These are phyloP conservation scores for Starmera quercuum DNA, from an alignment of 805 yeast genomes.

Conservation along the genomic window DNA sequence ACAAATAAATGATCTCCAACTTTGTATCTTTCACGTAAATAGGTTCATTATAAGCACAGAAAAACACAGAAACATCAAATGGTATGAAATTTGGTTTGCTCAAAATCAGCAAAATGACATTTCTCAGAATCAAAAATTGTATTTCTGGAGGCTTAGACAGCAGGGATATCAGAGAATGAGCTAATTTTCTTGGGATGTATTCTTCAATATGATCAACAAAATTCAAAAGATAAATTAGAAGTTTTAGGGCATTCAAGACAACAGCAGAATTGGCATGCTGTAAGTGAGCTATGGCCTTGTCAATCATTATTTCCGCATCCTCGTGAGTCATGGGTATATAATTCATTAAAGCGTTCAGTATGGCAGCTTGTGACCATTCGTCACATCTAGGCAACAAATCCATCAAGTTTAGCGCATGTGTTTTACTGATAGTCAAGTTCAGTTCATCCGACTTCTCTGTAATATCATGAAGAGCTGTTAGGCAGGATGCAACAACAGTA, in stretches of 20 bases:
- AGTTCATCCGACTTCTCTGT: conserved; percentile 48
- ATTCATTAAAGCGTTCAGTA: conserved; percentile 56
- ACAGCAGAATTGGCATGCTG: conserved; percentile 80
- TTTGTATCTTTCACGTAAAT: conserved; percentile 86
- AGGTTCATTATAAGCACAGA: conserved; percentile 79
- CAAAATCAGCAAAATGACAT: conserved; percentile 66
- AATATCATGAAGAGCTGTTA: conserved; percentile 58
- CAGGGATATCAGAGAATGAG: conserved; percentile 60
- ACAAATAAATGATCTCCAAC: conserved; percentile 72
- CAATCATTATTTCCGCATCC: conserved; percentile 63
- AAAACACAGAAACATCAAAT: conserved; percentile 72
- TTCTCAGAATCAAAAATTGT: conserved; percentile 76
- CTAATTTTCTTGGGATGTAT: conserved; percentile 53
- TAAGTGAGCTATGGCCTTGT: conserved; percentile 56
- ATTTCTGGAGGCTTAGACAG: conserved; percentile 74
- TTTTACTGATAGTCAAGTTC: conserved; percentile 43
- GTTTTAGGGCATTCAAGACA: conserved; percentile 67
- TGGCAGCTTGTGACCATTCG: conserved; percentile 67
- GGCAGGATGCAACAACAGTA: conserved; percentile 60
- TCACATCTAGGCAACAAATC: conserved; percentile 20
- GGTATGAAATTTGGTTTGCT: conserved; percentile 52
- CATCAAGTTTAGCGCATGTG: conserved; percentile 36
- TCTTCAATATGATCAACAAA: conserved; percentile 54
- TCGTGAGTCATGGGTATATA: conserved; percentile 64
- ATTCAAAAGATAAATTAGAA: conserved; percentile 64